Base-by-base conservation (phyloP, 2,329 filamentous ascomycete genomes). In the Exserohilum rostratum region DNA sequence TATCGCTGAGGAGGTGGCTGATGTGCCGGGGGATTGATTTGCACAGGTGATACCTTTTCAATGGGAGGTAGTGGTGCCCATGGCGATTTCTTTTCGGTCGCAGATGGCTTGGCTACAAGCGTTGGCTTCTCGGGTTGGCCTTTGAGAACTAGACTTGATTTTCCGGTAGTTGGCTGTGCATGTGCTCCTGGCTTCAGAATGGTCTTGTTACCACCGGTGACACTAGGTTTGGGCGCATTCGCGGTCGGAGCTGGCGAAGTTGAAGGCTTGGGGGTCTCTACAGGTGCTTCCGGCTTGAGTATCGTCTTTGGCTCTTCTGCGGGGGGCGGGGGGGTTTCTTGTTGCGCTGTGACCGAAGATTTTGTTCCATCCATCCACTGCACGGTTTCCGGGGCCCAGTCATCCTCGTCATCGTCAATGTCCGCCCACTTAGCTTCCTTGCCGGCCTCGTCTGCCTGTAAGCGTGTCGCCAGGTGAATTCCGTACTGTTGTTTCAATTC, bases 341-440 rank as follows among this genome's bases (percentile, higher is more conserved):
- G 37, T 20, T 37, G 78, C 57, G 87, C 83, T 13, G 88, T 85
- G 13, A 93, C 80, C 5, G 87, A 90, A 30, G 89, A 89, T 74
- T 93, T 93, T 44, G 90, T 95, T 49, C 90, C 90, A 73, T 96
- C 91, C 69, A 90, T 90, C 91, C 91, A 96, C 55, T 90, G 90
- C 62, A 95, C 91, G 47, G 89, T 86, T 61, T 95, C 90, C 2
- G 90, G 90, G 12, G 87, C 89, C 89, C 90, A 93, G 68, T 93
- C 90, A 33, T 95, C 91, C 67, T 93, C 90, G 61, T 95, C 90
- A 53, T 95, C 91, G 57, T 95, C 91, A 56, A 93, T 93, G 69
- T 96, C 91, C 20, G 90, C 91, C 91, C 91, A 96, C 72, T 93
- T 93, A 29, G 88, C 86, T 66, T 92, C 89, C 55, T 90, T 90